Conservation (phyloP, 768 basidiomycete genomes). For the Kwoniella bestiolae region DNA sequence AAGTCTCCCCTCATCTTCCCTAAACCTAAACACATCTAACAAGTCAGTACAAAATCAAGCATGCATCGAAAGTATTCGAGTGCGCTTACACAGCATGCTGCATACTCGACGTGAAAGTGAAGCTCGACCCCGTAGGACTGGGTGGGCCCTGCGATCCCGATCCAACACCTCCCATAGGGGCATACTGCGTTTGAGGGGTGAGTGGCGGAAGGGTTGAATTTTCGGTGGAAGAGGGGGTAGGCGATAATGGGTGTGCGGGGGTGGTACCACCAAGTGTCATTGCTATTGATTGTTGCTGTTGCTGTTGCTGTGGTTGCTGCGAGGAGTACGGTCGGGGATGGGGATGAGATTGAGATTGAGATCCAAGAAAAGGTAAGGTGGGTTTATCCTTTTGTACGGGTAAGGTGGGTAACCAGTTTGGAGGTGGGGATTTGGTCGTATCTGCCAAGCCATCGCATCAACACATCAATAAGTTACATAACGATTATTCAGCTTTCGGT, state of each 20-base stretch:
- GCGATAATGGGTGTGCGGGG: not conserved
- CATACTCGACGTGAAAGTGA: constrained; percentile 12
- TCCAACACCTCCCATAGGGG: not conserved
- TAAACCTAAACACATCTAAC: not conserved
- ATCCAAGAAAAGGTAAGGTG: constrained; percentile 1
- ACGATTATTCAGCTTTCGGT: not conserved
- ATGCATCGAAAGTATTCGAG: not conserved
- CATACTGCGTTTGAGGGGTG: not conserved
- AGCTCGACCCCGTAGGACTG: constrained; percentile 6
- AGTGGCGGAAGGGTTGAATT: constrained; percentile 1
- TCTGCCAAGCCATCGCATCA: not conserved
- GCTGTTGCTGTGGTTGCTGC: not conserved
- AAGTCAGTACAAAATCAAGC: not conserved
- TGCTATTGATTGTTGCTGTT: not conserved
- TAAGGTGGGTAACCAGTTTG: constrained; percentile 9
- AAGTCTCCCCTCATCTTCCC: constrained; percentile 12
- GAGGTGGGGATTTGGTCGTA: not conserved
- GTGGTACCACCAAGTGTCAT: not conserved
- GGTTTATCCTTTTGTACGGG: not conserved
- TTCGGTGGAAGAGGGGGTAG: not conserved
- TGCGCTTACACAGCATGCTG: constrained; percentile 8
- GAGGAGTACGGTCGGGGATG: too few species aligned
- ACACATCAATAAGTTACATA: not conserved
- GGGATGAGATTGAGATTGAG: not conserved
- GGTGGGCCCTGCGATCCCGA: not conserved